These are phyloP conservation scores for Tolypocladium sp. DNA, from an alignment of 2,329 filamentous ascomycete genomes.

Conservation along the genomic window DNA sequence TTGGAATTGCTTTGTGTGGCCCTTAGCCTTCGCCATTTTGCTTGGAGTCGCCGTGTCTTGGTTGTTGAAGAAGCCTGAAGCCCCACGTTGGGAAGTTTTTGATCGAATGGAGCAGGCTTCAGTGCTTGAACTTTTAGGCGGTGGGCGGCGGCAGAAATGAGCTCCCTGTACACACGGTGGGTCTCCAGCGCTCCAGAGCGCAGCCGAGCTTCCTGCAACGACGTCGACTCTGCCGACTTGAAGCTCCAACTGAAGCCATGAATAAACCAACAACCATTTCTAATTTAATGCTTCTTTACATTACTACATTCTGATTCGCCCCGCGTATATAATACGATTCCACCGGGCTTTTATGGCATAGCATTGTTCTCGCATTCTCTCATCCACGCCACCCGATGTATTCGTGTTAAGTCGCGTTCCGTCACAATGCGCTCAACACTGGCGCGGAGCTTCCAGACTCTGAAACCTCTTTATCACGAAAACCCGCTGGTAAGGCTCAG, in stretches of 20 bases:
- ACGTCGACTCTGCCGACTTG: background rate
- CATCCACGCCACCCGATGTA: background rate
- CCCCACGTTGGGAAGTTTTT: slow-evolving; percentile 27
- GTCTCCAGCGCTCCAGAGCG: background rate
- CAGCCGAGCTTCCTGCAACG: background rate
- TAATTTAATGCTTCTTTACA: background rate
- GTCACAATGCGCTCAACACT: slow-evolving; percentile 27
- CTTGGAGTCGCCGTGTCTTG: slow-evolving; percentile 13
- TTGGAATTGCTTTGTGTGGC: slow-evolving; percentile 50
- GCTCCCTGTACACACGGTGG: background rate
- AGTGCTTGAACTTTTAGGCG: slow-evolving; percentile 40
- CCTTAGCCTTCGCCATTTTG: slow-evolving; percentile 42
- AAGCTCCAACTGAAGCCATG: background rate
- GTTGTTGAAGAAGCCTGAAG: slow-evolving; percentile 1
- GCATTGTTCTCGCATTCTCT: background rate
- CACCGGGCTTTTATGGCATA: background rate
- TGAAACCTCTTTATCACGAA: slow-evolving; percentile 51
- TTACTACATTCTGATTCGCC: background rate
- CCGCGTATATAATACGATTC: background rate
- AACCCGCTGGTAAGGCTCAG: slow-evolving; percentile 63
- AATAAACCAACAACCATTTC: background rate
- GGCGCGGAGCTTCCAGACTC: slow-evolving; percentile 24
- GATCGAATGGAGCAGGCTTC: background rate
- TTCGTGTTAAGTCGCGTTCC: background rate
- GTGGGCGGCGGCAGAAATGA: slow-evolving; percentile 34